These are phyloP conservation scores for Fraxinus dipetala DNA, from an alignment of 305 asterid genomes.

Conservation along the genomic window DNA sequence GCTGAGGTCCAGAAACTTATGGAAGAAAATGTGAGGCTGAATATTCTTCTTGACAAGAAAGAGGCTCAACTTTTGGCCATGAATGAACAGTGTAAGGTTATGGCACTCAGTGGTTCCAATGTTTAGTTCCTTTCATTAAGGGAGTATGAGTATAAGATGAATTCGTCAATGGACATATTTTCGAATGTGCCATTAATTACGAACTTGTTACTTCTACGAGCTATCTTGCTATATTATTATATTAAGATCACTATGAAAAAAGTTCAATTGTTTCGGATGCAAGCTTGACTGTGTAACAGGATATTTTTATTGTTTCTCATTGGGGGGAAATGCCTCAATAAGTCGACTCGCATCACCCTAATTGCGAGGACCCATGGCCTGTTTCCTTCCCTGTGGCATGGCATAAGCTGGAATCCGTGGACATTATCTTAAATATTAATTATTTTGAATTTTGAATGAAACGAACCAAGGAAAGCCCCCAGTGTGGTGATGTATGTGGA, in stretches of 20 bases:
- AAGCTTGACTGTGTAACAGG: neutral
- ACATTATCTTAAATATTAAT: neutral
- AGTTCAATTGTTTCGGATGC: neutral
- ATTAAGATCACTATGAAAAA: neutral
- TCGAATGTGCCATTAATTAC: neutral
- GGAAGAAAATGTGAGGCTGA: slow-evolving; percentile 79
- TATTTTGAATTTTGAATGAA: neutral
- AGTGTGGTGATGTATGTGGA: neutral
- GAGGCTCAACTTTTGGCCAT: slow-evolving; percentile 96
- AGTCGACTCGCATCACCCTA: neutral
- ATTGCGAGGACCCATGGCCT: neutral
- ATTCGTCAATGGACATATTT: neutral
- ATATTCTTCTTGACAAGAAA: slow-evolving; percentile 77
- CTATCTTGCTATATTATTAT: neutral
- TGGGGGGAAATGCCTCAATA: neutral
- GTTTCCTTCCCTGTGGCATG: neutral
- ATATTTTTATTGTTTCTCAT: neutral
- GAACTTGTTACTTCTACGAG: neutral
- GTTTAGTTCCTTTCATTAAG: slow-evolving; percentile 28
- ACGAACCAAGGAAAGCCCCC: neutral
- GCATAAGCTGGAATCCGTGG: neutral
- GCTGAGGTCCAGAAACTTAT: slow-evolving; percentile 80
- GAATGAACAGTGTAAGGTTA: slow-evolving; percentile 95
- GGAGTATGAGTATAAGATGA: neutral
- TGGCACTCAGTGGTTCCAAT: slow-evolving; percentile 69